Evolutionary conservation across 208 protist species (phyloP).

Genomic region (Leishmania major): DNA sequence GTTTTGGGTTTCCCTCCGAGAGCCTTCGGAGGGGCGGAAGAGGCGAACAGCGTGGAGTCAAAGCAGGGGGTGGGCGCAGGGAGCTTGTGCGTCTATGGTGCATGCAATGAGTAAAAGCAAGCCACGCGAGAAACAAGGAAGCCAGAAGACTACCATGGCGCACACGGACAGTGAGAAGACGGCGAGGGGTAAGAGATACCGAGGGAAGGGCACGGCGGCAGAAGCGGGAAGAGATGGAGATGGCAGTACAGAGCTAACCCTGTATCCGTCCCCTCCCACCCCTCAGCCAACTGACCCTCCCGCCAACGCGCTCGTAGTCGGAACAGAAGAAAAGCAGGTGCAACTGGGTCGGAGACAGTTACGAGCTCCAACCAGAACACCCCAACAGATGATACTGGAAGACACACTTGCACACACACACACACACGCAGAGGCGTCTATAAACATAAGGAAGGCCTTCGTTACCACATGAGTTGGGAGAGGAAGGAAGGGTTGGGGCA

Average conservation of each 20-base stretch:
- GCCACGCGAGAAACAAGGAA: neutral
- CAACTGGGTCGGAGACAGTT: neutral
- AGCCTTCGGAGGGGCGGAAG: neutral
- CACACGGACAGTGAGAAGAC: neutral
- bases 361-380: neutral
- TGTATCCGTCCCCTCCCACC: neutral
- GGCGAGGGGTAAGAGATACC: neutral
- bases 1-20: neutral
- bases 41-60: neutral
- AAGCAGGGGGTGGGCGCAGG: too few species aligned
- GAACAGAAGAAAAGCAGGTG: neutral
- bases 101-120: neutral
- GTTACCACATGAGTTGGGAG: neutral
- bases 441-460: neutral
- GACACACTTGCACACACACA: neutral
- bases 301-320: neutral
- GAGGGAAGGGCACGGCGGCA: neutral
- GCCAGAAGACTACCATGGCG: neutral
- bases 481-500: neutral
- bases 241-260: neutral
- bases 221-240: neutral
- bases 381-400: neutral
- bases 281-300: neutral
- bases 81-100: neutral
- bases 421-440: neutral